Conservation (phyloP, 495 filamentous ascomycete species). For the Astrothelium macrocarpum region DNA sequence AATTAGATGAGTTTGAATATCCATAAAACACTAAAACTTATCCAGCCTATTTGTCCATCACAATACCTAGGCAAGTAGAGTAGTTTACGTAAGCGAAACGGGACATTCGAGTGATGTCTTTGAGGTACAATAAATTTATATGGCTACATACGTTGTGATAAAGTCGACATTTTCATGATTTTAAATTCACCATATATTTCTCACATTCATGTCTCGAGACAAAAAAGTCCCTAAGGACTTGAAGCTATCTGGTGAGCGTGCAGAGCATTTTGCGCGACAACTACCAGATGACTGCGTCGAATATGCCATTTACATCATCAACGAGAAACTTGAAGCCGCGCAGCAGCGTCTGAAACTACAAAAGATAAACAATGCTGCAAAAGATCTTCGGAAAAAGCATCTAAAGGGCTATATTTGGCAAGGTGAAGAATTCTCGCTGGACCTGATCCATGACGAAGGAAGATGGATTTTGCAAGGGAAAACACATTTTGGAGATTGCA, state of each 20-base stretch:
- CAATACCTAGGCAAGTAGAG: no score
- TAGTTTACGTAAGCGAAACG: no score
- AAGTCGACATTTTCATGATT: no score
- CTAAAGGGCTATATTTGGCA: constrained; percentile 93
- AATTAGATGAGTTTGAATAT: no score
- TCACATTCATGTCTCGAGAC: no score
- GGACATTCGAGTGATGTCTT: no score
- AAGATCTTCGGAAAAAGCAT: constrained; percentile 49
- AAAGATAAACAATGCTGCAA: constrained; percentile 57
- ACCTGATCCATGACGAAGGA: background rate
- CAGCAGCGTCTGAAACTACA: constrained; percentile 54
- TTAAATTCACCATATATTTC: no score
- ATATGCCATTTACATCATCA: constrained; percentile 69
- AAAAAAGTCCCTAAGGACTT: no score
- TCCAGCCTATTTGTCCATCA: no score
- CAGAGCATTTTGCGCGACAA: constrained; percentile 47
- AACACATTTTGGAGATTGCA: constrained; percentile 82
- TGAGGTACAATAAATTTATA: no score
- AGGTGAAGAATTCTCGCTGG: constrained; percentile 60
- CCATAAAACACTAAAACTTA: no score
- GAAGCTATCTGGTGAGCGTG: background rate
- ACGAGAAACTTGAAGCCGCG: constrained; percentile 38
- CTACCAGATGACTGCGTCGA: constrained; percentile 82
- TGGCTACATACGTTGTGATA: no score
- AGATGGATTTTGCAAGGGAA: constrained; percentile 46